Evolutionary conservation across 2,329 filamentous ascomycete genomes (phyloP).

Genomic region (Epichloe coenophiala): DNA sequence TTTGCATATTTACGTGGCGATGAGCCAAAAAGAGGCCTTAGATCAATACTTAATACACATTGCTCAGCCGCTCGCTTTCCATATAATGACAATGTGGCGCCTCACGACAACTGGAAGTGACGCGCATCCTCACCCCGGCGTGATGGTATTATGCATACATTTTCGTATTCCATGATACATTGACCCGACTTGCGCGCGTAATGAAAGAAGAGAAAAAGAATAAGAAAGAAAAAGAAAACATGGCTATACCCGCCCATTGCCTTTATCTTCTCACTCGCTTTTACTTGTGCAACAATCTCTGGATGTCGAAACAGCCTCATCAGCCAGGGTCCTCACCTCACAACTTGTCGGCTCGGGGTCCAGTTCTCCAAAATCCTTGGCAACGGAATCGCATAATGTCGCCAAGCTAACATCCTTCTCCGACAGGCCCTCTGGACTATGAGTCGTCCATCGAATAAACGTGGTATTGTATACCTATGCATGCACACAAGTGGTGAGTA

Average conservation of each 20-base stretch:
- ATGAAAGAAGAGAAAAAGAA: no score
- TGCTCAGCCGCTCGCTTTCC: background rate
- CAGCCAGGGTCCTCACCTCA: constrained; percentile 29
- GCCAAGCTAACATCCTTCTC: constrained; percentile 50
- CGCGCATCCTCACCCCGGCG: no score
- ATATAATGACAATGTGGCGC: background rate
- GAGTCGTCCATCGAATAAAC: constrained; percentile 62
- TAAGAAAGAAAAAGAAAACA: background rate
- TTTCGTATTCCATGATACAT: background rate
- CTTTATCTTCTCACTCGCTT: constrained; percentile 7
- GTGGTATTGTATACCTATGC: constrained; percentile 54
- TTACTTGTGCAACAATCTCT: constrained; percentile 43
- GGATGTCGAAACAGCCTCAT: constrained; percentile 29
- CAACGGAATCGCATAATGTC: constrained; percentile 45
- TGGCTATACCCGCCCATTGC: background rate
- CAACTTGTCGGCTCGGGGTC: constrained; percentile 20
- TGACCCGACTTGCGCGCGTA: no score
- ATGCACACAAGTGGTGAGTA: background rate
- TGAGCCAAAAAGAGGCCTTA: constrained; percentile 1
- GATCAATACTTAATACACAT: constrained; percentile 5
- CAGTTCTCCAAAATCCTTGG: constrained; percentile 42
- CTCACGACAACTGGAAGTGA: no score
- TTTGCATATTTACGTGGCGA: constrained; percentile 15
- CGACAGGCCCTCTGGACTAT: constrained; percentile 52
- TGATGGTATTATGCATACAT: no score